A percentile compares a stretch with the other conserved stretches of the same genome.
phyloP scores from a whole-genome alignment of 1,139 yeast species.

The Debaryomycetaceae sp. region DNA sequence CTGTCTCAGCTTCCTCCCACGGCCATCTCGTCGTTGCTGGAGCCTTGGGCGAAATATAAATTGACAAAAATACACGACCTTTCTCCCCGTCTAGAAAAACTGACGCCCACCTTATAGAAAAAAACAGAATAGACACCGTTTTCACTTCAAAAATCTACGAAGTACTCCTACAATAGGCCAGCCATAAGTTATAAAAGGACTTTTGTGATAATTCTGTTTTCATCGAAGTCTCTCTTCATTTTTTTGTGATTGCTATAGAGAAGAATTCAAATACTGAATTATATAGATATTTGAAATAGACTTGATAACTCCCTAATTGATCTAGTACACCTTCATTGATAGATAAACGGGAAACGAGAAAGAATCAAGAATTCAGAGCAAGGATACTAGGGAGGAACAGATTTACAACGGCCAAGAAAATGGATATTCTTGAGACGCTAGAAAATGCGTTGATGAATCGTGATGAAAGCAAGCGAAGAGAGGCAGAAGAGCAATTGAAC shows the following conservation, averaged over 20 bases:
- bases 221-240: not conserved
- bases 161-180: too few species aligned
- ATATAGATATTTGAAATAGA: not conserved
- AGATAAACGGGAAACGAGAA: too few species aligned
- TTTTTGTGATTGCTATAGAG: not conserved
- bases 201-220: not conserved
- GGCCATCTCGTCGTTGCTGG: not conserved
- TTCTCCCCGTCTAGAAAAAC: constrained; percentile 2
- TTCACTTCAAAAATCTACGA: too few species aligned
- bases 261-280: not conserved
- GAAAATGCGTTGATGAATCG: constrained; percentile 73
- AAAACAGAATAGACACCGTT: not conserved
- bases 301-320: not conserved
- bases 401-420: constrained; percentile 12
- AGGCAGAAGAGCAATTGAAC: constrained; percentile 77
- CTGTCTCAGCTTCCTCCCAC: not conserved
- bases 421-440: constrained; percentile 71
- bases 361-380: too few species aligned
- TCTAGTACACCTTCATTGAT: too few species aligned
- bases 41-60: not conserved
- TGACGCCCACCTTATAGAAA: constrained; percentile 1
- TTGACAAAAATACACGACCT: not conserved
- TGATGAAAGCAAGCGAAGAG: constrained; percentile 66
- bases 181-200: too few species aligned
- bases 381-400: not conserved